Evolutionary conservation across 306 rosid genomes (phyloP).

Genomic region (Cucumis melo): DNA sequence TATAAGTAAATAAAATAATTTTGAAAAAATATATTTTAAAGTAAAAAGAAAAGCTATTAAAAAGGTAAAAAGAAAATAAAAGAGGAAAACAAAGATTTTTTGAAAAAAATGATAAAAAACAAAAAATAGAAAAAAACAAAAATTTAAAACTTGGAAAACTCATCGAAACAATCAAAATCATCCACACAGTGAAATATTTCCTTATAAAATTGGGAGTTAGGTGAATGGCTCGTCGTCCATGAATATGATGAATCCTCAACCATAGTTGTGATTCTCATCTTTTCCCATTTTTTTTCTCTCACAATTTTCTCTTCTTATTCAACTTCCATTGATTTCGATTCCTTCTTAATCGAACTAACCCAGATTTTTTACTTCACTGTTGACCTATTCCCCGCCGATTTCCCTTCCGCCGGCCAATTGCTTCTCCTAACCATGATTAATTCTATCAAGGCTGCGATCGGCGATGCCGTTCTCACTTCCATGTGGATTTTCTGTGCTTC

Average conservation of each 20-base stretch:
- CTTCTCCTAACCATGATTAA: slow-evolving; percentile 16
- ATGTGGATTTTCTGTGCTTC: slow-evolving; percentile 70
- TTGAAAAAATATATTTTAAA: too few relatives aligned
- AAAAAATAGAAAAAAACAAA: background rate
- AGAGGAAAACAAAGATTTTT: too few relatives aligned
- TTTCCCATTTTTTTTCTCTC: background rate
- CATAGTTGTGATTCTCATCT: background rate
- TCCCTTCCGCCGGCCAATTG: background rate
- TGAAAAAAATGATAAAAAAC: too few relatives aligned
- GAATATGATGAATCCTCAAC: background rate
- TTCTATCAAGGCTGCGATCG: slow-evolving; percentile 49
- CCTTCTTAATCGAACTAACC: background rate
- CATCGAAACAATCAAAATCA: background rate
- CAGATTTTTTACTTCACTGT: background rate
- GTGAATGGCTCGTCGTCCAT: background rate
- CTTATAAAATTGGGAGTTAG: background rate
- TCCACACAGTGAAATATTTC: background rate
- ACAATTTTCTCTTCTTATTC: background rate
- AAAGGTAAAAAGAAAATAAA: too few relatives aligned
- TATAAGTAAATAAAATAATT: too few relatives aligned
- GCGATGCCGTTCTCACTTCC: slow-evolving; percentile 52
- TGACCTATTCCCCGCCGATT: background rate
- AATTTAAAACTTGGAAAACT: background rate
- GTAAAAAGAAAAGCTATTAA: too few relatives aligned
- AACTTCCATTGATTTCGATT: background rate